Conservation (phyloP, 1,139 yeast genomes). For the Kodamaea fungicola region DNA sequence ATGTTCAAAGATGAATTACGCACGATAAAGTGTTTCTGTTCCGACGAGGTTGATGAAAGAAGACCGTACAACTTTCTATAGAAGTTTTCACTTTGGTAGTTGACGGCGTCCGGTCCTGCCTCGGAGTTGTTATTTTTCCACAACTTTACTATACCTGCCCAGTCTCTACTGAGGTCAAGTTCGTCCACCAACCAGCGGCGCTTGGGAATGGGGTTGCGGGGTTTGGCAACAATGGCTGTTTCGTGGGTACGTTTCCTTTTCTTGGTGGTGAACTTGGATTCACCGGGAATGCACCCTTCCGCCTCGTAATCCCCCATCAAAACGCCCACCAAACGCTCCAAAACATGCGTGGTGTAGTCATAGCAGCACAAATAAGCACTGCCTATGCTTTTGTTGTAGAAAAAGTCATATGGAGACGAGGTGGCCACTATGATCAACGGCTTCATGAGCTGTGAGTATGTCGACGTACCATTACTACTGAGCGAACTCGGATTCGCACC, state of each 20-base stretch:
- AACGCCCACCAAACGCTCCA: conserved; percentile 48
- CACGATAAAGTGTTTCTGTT: conserved; percentile 55
- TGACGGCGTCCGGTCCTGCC: conserved; percentile 11
- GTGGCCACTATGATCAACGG: conserved; percentile 62
- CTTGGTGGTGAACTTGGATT: conserved; percentile 32
- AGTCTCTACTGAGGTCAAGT: conserved; percentile 50
- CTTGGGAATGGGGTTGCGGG: conserved; percentile 25
- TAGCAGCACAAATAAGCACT: conserved; percentile 61
- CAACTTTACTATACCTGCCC: conserved; percentile 45
- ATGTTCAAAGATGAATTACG: conserved; percentile 57
- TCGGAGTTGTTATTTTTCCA: conserved; percentile 30
- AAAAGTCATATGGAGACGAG: conserved; percentile 62
- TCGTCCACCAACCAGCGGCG: conserved; percentile 63
- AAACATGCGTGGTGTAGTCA: conserved; percentile 54
- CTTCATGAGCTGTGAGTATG: conserved; percentile 32
- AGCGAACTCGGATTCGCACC: conserved; percentile 44
- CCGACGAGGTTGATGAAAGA: conserved; percentile 22
- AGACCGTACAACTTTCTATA: conserved; percentile 31
- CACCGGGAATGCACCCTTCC: conserved; percentile 60
- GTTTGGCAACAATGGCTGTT: conserved; percentile 6
- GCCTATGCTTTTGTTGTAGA: conserved; percentile 52
- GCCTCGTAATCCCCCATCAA: conserved; percentile 54
- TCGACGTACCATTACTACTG: conserved; percentile 16
- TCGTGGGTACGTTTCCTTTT: conserved; percentile 13
- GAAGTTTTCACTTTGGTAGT: conserved; percentile 27